These are phyloP conservation scores for Myochromella boudieri DNA, from an alignment of 768 basidiomycete genomes.

Conservation along the genomic window DNA sequence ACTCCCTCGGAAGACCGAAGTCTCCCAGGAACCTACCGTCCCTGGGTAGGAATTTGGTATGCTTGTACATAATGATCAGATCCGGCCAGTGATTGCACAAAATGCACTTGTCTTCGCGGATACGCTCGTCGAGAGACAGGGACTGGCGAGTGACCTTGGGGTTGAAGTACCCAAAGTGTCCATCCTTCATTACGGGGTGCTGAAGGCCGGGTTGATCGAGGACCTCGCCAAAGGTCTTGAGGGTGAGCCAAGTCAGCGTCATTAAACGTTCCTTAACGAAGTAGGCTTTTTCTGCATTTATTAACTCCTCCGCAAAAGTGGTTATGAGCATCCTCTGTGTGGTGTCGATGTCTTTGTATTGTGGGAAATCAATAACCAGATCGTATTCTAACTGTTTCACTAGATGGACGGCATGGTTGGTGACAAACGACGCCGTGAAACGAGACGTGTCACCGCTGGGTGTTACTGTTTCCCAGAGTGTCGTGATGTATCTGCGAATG, in stretches of 20 bases:
- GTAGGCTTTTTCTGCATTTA: not conserved
- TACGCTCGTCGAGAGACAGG: not conserved
- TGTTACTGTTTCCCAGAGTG: conserved; percentile 4
- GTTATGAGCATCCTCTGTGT: conserved; percentile 1
- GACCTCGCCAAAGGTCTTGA: conserved; percentile 1
- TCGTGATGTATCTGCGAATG: not conserved
- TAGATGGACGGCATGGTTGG: conserved; percentile 9
- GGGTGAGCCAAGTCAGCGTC: not conserved
- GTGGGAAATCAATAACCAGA: conserved; percentile 5
- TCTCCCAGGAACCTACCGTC: conserved; percentile 3
- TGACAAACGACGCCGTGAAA: conserved; percentile 5
- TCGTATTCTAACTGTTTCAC: conserved; percentile 8
- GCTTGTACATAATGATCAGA: conserved; percentile 4
- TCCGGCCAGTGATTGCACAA: conserved; percentile 7
- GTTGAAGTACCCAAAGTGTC: conserved; percentile 7
- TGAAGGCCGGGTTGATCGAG: not conserved
- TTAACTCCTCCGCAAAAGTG: not conserved
- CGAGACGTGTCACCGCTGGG: conserved; percentile 6
- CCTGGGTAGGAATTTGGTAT: not conserved
- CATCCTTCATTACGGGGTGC: conserved; percentile 4
- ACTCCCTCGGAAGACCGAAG: conserved; percentile 6
- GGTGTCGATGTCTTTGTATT: not conserved
- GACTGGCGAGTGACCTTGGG: not conserved
- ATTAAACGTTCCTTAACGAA: conserved; percentile 2
- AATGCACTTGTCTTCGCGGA: conserved; percentile 6